Evolutionary conservation across 2,329 filamentous ascomycete genomes (phyloP).

Genomic region (Aspergillus clavatus): DNA sequence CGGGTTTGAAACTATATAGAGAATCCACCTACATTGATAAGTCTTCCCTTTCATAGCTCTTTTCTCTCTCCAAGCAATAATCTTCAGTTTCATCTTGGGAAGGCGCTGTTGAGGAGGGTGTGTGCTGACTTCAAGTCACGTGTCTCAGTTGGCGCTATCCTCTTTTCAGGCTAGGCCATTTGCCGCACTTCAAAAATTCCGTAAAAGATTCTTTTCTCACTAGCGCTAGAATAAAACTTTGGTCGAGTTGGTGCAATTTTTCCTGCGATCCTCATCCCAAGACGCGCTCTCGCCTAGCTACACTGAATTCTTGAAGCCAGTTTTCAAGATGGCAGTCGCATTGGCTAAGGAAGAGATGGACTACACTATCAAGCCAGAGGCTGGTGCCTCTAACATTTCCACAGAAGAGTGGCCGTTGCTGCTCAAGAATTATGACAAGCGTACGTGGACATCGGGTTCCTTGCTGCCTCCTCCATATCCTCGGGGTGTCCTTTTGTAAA

Average conservation of each 20-base stretch:
- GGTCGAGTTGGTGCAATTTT: slow-evolving; percentile 19
- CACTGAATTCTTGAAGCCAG: slow-evolving; percentile 16
- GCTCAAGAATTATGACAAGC: slow-evolving; percentile 91
- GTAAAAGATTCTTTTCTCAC: slow-evolving; percentile 20
- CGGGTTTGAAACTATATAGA: too few relatives aligned
- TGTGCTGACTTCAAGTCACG: slow-evolving; percentile 9
- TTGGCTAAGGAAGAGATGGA: slow-evolving; percentile 63
- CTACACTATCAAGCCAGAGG: slow-evolving; percentile 89
- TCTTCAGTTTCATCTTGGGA: too few relatives aligned
- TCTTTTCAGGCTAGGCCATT: slow-evolving; percentile 16
- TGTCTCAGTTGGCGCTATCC: slow-evolving; percentile 20
- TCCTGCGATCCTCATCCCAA: slow-evolving; percentile 18
- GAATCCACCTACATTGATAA: too few relatives aligned
- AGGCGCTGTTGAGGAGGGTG: slow-evolving; percentile 13
- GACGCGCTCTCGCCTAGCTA: slow-evolving; percentile 15
- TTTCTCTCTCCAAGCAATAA: too few relatives aligned
- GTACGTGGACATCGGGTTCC: slow-evolving; percentile 51
- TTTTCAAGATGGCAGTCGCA: slow-evolving; percentile 33
- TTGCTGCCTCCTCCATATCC: slow-evolving; percentile 3
- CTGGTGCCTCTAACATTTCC: slow-evolving; percentile 69
- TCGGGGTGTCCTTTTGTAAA: slow-evolving; percentile 1
- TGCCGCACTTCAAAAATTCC: slow-evolving; percentile 28
- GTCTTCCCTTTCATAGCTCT: too few relatives aligned
- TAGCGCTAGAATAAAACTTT: slow-evolving; percentile 21
- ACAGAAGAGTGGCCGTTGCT: slow-evolving; percentile 90